A percentile compares a stretch with the other conserved stretches of the same genome.
phyloP scores from a whole-genome alignment of 2,329 filamentous ascomycete species.

The Cyclaneusma minus region DNA sequence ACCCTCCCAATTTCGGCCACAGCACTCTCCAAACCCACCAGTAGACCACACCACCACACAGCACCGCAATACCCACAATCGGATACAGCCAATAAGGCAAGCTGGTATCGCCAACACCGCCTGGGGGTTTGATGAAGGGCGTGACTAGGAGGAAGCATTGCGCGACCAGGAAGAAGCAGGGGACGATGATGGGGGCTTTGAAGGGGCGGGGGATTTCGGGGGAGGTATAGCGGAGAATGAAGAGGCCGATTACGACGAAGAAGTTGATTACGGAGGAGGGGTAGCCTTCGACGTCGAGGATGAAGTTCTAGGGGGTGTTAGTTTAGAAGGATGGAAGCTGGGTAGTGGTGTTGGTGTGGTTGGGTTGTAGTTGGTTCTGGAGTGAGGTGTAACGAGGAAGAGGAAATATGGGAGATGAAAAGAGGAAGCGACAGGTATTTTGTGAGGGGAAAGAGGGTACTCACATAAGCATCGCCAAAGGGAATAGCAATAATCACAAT shows the following conservation, averaged over 20 bases:
- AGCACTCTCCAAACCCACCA: slow-evolving; percentile 15
- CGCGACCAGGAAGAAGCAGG: slow-evolving; percentile 21
- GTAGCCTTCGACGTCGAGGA: slow-evolving; percentile 22
- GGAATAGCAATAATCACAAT: slow-evolving; percentile 34
- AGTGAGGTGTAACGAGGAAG: too few relatives aligned
- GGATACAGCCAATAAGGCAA: slow-evolving; percentile 29
- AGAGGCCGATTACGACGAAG: slow-evolving; percentile 18
- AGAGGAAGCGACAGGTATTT: too few relatives aligned
- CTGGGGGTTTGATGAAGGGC: slow-evolving; percentile 24
- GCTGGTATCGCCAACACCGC: slow-evolving; percentile 23
- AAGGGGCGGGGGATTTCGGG: slow-evolving; percentile 21
- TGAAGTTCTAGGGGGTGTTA: too few relatives aligned
- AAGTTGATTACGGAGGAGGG: slow-evolving; percentile 18
- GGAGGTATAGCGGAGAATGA: slow-evolving; percentile 13
- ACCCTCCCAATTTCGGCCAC: slow-evolving; percentile 9
- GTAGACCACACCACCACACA: slow-evolving; percentile 22
- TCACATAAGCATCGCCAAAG: slow-evolving; percentile 19
- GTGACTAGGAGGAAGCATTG: slow-evolving; percentile 25
- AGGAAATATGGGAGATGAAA: too few relatives aligned
- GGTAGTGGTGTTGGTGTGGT: too few relatives aligned
- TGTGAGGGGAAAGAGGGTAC: too few relatives aligned
- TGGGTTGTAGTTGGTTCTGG: too few relatives aligned
- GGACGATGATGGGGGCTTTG: slow-evolving; percentile 20
- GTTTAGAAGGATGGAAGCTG: too few relatives aligned
- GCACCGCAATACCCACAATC: slow-evolving; percentile 24